These are phyloP conservation scores for Dunaliella sp. DNA, from an alignment of 139 green algal species.

Conservation along the genomic window DNA sequence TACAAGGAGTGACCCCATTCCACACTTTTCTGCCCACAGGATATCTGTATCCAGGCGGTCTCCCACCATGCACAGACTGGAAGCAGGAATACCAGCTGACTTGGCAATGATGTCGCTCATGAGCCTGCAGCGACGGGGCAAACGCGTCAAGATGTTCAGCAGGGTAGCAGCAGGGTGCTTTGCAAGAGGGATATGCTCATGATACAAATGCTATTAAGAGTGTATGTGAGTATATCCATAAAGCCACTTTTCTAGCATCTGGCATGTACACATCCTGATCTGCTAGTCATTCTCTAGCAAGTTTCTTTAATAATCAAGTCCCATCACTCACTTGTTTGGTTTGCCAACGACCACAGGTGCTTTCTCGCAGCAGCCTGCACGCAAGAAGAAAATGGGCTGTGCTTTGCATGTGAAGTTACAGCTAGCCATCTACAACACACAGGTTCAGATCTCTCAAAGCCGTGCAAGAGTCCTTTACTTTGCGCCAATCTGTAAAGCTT, in stretches of 20 bases:
- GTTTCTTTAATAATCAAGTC: background rate
- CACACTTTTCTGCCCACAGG: no score
- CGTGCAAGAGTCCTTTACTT: no score
- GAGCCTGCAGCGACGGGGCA: background rate
- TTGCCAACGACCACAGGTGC: constrained; percentile 5
- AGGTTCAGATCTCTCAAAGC: background rate
- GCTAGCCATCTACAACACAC: background rate
- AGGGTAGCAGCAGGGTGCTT: background rate
- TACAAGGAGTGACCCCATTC: no score
- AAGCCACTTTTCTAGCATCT: background rate
- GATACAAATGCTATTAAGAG: background rate
- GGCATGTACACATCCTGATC: background rate
- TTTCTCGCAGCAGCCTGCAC: background rate
- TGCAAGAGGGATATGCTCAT: background rate
- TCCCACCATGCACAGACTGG: background rate
- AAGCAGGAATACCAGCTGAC: background rate
- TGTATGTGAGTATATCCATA: background rate
- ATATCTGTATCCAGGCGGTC: background rate
- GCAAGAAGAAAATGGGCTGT: background rate
- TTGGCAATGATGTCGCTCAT: constrained; percentile 10
- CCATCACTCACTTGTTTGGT: background rate
- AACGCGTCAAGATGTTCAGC: background rate
- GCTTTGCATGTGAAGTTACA: background rate
- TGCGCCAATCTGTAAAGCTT: background rate
- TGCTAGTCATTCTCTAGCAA: background rate